Evolutionary conservation across 805 yeast species (phyloP).

Genomic region (Kodamaea jinghongensis): DNA sequence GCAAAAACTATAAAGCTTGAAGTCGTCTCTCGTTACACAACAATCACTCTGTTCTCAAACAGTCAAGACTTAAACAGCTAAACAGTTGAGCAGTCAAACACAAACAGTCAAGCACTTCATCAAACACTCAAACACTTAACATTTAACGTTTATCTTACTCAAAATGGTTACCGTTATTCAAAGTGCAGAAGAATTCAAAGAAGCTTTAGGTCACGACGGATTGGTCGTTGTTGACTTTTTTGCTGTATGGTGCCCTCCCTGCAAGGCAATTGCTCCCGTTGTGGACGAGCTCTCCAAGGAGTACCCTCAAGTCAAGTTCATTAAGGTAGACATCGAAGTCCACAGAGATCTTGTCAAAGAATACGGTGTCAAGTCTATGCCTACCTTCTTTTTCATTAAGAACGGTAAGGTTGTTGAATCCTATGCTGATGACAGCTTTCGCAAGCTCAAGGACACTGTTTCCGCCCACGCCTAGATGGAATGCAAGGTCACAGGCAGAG

Average conservation of each 20-base stretch:
- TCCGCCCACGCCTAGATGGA: too few relatives aligned
- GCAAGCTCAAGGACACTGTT: too few relatives aligned
- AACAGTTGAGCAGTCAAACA: too few relatives aligned
- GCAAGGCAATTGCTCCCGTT: conserved; percentile 95
- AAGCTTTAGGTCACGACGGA: conserved; percentile 59
- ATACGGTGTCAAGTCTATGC: conserved; percentile 56
- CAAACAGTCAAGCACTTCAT: too few relatives aligned
- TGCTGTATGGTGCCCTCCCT: conserved; percentile 99
- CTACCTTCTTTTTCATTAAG: conserved; percentile 72
- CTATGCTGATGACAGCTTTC: too few relatives aligned
- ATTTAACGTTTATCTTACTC: too few relatives aligned
- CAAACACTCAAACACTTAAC: too few relatives aligned
- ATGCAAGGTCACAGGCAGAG: too few relatives aligned
- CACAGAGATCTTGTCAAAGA: conserved; percentile 72
- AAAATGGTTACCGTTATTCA: conserved; percentile 39
- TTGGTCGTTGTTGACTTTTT: conserved; percentile 92
- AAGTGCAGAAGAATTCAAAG: conserved; percentile 56
- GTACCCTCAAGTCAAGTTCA: conserved; percentile 68
- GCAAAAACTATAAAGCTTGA: too few relatives aligned
- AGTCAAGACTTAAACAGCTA: too few relatives aligned
- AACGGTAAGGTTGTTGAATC: conserved; percentile 73
- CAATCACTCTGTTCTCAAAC: too few relatives aligned
- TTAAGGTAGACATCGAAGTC: conserved; percentile 90
- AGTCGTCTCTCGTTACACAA: too few relatives aligned
- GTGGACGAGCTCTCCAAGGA: conserved; percentile 74